Evolutionary conservation across 345 rosid species (phyloP).

Genomic region (Hevea brasiliensis): DNA sequence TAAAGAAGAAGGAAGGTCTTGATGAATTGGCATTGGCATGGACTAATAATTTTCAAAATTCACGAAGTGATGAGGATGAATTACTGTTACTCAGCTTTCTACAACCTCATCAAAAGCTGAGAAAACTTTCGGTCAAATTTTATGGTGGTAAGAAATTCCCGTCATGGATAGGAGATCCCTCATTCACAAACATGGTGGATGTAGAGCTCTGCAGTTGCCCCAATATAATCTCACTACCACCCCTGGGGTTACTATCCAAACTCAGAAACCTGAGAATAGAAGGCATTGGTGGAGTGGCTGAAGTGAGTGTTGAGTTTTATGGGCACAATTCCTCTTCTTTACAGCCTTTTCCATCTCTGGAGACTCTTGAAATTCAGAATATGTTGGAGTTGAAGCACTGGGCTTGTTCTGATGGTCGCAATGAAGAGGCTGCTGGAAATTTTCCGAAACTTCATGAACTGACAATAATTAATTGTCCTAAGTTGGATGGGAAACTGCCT

Average conservation of each 20-base stretch:
- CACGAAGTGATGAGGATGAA: not conserved
- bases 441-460: not conserved
- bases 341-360: conserved; percentile 6
- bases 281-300: too few species aligned
- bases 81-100: not conserved
- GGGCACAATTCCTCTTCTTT: too few species aligned
- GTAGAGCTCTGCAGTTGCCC: not conserved
- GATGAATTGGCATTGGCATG: too few species aligned
- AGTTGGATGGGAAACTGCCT: not conserved
- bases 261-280: too few species aligned
- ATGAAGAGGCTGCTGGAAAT: not conserved
- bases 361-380: conserved; percentile 11
- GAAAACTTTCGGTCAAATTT: not conserved
- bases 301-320: too few species aligned
- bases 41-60: not conserved
- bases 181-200: not conserved
- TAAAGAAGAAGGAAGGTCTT: too few species aligned
- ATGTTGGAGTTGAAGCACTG: conserved; percentile 19
- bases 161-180: too few species aligned
- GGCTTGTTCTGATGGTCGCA: not conserved
- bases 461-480: not conserved
- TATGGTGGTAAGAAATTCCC: conserved; percentile 4
- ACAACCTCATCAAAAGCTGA: not conserved
- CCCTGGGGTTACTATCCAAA: not conserved
- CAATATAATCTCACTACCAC: not conserved